Base-by-base conservation (phyloP, 768 basidiomycete species). In the Lentinula boryana region DNA sequence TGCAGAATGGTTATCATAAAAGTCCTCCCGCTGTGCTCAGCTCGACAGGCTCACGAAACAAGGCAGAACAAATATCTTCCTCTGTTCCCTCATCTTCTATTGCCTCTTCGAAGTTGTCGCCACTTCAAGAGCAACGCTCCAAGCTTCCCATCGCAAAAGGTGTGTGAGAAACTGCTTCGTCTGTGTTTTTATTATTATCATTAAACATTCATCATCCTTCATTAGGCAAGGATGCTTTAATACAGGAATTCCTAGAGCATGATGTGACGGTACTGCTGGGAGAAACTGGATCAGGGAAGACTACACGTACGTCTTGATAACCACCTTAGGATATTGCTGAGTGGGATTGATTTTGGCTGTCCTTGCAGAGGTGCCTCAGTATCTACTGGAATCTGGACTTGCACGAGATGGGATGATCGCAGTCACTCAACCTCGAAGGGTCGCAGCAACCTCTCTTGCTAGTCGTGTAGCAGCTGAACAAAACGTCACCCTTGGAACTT, bases 281-380 rank as follows among this genome's bases (percentile, higher is more conserved):
- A 41, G 97, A 99, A 74, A 98, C 97, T 0, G 97, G 97, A 12
- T 97, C 95, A 18, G 97, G 97, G 63, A 99, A 99, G 77, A 96
- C 96, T 0, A 99, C 97, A 53, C 96, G 96, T 96, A 73, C 68
- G 93, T 86, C 10, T 31, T 44, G 36, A 27, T 27, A 38, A 38
- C 50, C n/a, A 55, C 5, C 10, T 8, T 58, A 61, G 35, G 15
- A 48, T 31, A 31, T 13, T 16, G 9, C 9, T 54, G 5, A 10
- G 41, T 58, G 35, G 35, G 5, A 23, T 56, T 41, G 13, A 15
- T 10, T 9, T 27, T 32, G 18, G 1, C 18, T 27, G 51, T 46
- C 53, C 3, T 2, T 54, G 27, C 75, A 99, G 96, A 99, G 80
- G 85, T 98, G 52, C 97, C 97, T 0, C 97, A 99, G 69, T 98